These are phyloP conservation scores for Morella rubra DNA, from an alignment of 306 rosid genomes.

Conservation along the genomic window DNA sequence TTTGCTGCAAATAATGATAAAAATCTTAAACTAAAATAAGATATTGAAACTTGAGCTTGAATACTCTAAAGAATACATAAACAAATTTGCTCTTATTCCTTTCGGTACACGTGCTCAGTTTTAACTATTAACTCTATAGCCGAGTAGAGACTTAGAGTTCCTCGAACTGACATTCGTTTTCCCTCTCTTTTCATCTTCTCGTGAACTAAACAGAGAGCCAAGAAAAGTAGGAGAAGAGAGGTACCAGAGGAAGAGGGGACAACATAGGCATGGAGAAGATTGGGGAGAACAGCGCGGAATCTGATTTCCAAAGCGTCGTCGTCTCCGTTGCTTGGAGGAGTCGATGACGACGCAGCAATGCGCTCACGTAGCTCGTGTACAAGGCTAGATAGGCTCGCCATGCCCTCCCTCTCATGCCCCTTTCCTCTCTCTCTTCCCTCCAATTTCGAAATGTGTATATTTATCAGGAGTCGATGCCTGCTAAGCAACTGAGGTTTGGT, in stretches of 20 bases:
- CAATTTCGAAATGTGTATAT: conserved; percentile 23
- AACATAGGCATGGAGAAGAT: conserved; percentile 66
- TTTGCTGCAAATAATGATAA: conserved; percentile 31
- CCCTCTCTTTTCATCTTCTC: not conserved
- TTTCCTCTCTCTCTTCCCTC: conserved; percentile 28
- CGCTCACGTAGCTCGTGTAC: conserved; percentile 83
- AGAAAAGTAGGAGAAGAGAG: conserved; percentile 6
- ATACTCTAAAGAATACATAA: too few species aligned
- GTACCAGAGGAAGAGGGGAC: conserved; percentile 69
- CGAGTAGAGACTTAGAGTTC: not conserved
- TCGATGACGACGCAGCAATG: conserved; percentile 67
- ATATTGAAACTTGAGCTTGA: too few species aligned
- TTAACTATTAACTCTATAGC: not conserved
- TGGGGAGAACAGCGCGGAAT: conserved; percentile 84
- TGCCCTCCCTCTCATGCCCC: conserved; percentile 26
- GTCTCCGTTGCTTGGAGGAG: conserved; percentile 41
- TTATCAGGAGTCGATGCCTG: not conserved
- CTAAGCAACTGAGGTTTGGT: not conserved
- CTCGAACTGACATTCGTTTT: not conserved
- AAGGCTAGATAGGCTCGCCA: conserved; percentile 66
- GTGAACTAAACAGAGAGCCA: conserved; percentile 3
- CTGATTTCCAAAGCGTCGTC: conserved; percentile 65
- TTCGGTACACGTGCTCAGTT: not conserved
- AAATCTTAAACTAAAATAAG: not conserved
- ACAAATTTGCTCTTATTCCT: too few species aligned